Evolutionary conservation across 1,284 basidiomycete species (phyloP).

Genomic region (Tilletia walkeri): DNA sequence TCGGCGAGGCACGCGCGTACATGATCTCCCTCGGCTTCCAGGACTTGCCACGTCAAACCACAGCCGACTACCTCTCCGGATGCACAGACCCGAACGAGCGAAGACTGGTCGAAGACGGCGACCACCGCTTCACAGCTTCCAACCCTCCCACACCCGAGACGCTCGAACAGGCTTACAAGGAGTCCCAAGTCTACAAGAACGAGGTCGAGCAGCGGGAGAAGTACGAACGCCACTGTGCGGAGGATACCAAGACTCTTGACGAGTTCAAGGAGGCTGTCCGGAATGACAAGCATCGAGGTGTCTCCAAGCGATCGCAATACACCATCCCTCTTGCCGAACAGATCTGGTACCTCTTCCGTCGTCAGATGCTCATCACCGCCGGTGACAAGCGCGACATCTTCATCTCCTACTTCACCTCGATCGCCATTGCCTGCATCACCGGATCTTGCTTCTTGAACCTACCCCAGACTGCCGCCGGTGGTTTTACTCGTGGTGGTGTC

Average conservation of each 20-base stretch:
- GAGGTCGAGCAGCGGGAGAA: conserved; percentile 62
- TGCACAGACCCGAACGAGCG: conserved; percentile 43
- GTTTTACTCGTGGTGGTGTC: conserved; percentile 45
- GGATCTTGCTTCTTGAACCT: conserved; percentile 70
- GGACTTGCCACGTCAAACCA: conserved; percentile 68
- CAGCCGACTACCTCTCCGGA: conserved; percentile 45
- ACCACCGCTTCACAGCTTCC: conserved; percentile 61
- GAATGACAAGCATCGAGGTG: conserved; percentile 78
- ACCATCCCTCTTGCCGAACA: conserved; percentile 66
- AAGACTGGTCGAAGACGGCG: conserved; percentile 65
- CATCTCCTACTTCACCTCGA: conserved; percentile 54
- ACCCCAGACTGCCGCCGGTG: conserved; percentile 38
- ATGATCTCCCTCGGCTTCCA: conserved; percentile 52
- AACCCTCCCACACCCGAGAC: conserved; percentile 72
- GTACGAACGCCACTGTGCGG: conserved; percentile 68
- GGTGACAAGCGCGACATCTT: conserved; percentile 80
- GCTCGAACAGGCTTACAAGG: conserved; percentile 70
- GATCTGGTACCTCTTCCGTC: conserved; percentile 65
- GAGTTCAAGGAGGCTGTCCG: conserved; percentile 71
- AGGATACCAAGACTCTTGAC: conserved; percentile 64
- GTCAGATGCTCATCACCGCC: conserved; percentile 74
- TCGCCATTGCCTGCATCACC: conserved; percentile 69
- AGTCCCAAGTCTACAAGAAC: conserved; percentile 62
- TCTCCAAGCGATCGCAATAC: conserved; percentile 80
- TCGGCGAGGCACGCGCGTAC: conserved; percentile 41